Base-by-base conservation (phyloP, 1,139 yeast species). In the Geotrichum carabidarum region DNA sequence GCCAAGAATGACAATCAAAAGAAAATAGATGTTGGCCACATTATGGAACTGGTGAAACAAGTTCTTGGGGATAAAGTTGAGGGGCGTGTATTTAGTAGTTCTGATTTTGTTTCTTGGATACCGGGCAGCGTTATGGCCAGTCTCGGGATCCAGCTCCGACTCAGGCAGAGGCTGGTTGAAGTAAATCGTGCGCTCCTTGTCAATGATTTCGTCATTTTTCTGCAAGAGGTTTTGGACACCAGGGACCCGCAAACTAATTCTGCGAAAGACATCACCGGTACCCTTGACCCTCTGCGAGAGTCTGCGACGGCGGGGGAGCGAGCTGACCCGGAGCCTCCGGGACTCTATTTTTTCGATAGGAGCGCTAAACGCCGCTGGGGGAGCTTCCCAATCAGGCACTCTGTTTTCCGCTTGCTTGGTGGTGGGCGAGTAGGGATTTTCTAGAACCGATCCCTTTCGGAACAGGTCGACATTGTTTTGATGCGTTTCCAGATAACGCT, bases 21-120 rank as follows among this genome's bases (percentile, higher is more conserved):
- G 75, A 76, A 90, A 90, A 73, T 88, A 90, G 49, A 83, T 73
- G 70, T 90, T 90, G 51, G 97, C 97, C 62, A 88, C 82, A 68
- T 90, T 91, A 57, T 80, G 81, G 67, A 90, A 90, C 71, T 90
- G 97, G 60, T 77, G 77, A 53, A 76, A 67, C 50, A 90, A 68
- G 69, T 90, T 88, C 71, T 86, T 87, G 17, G 97, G 97, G 45
- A 90, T 67, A 63, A 90, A 90, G n/a, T 90, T 76, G 51, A 90
- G 66, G 4, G 96, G 95, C 15, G 96, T 89, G 70, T 90, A 90
- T 72, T 88, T 90, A 8, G 97, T 89, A 0, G 97, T 89, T 74
- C 96, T 81, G 63, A 90, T 87, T 69, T 90, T 90, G 73, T 90
- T 90, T 68, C 95, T 77, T 1, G 93, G 82, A 66, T 84, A 90